Conservation (phyloP, 2,329 filamentous ascomycete species). For the Hirsutella rhossiliensis region DNA sequence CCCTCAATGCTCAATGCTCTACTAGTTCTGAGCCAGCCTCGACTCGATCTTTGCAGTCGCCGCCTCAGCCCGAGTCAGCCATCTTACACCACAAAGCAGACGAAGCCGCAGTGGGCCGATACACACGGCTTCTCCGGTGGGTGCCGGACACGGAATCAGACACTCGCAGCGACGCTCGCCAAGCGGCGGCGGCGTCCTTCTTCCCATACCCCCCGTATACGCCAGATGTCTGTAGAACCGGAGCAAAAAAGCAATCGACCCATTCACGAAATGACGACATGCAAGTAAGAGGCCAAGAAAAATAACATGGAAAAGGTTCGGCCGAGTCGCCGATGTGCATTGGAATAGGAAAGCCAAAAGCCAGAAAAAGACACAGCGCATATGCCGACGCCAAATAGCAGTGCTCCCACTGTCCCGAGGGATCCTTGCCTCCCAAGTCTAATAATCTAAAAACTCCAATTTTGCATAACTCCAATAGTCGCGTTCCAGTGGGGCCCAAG, state of each 20-base stretch:
- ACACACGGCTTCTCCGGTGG: too few relatives aligned
- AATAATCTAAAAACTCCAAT: slow-evolving; percentile 5
- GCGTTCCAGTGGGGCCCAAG: background rate
- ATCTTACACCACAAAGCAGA: too few relatives aligned
- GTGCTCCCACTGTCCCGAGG: slow-evolving; percentile 1
- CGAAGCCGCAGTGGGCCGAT: too few relatives aligned
- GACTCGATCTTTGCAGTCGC: too few relatives aligned
- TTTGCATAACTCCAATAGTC: background rate
- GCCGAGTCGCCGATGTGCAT: background rate
- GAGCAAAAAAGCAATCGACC: background rate
- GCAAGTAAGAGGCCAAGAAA: background rate
- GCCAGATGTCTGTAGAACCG: background rate
- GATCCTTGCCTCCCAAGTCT: slow-evolving; percentile 1
- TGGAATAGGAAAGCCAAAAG: background rate
- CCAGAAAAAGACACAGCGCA: background rate
- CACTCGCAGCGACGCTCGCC: too few relatives aligned
- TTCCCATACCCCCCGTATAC: background rate
- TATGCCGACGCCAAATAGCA: slow-evolving; percentile 8
- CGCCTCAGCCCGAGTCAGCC: too few relatives aligned
- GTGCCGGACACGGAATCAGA: too few relatives aligned
- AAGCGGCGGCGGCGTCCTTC: too few relatives aligned
- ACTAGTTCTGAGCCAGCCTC: background rate
- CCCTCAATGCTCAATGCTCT: background rate
- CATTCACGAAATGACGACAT: background rate
- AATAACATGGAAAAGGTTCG: background rate